Evolutionary conservation across 2,329 filamentous ascomycete genomes (phyloP).

Genomic region (Sporothrix humicola): DNA sequence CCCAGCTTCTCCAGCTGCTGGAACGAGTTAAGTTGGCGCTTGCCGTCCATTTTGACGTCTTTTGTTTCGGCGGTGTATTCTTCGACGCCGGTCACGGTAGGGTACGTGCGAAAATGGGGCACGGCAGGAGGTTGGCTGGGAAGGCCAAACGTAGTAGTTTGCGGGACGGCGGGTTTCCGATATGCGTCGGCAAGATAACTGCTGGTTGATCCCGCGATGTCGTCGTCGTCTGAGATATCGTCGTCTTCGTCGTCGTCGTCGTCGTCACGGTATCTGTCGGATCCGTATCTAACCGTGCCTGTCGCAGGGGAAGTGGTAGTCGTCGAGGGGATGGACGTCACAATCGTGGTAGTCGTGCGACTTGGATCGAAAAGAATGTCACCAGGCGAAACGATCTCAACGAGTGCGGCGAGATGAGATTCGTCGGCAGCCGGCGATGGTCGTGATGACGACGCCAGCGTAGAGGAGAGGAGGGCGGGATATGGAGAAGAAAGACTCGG

Average conservation of each 20-base stretch:
- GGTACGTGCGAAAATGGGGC: constrained; percentile 42
- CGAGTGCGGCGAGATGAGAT: constrained; percentile 31
- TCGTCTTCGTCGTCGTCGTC: constrained; percentile 13
- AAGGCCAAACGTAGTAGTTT: constrained; percentile 38
- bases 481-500: neutral
- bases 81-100: constrained; percentile 31
- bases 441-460: constrained; percentile 38
- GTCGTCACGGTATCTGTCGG: neutral
- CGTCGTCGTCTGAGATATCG: neutral
- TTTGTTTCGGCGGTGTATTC: constrained; percentile 33
- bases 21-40: constrained; percentile 93
- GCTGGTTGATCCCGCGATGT: neutral
- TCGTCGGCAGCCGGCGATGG: constrained; percentile 37
- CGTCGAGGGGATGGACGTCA: constrained; percentile 15
- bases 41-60: constrained; percentile 75
- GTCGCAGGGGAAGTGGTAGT: constrained; percentile 1
- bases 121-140: constrained; percentile 43
- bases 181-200: constrained; percentile 11
- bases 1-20: constrained; percentile 99
- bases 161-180: neutral
- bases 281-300: neutral
- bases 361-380: constrained; percentile 50
- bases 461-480: constrained; percentile 26
- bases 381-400: constrained; percentile 46
- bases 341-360: constrained; percentile 41